A percentile compares a stretch with the other conserved stretches of the same genome.
Evolutionary conservation across 345 rosid genomes (phyloP).

Genomic region (Geranium brycei): DNA sequence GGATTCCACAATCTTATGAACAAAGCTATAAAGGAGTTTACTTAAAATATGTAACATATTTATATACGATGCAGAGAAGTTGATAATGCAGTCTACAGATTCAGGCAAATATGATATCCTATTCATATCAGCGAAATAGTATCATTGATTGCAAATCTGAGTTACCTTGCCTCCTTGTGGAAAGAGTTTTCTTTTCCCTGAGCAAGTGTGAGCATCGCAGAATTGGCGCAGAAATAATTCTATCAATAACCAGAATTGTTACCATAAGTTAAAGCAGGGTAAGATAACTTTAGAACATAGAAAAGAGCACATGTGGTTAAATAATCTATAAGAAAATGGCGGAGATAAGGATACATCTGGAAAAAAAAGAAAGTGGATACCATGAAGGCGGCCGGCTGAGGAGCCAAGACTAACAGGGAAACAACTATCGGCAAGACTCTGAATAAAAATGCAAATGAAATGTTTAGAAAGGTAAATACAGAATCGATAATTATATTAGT

Average conservation of each 20-base stretch:
- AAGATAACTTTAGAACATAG: too few relatives aligned
- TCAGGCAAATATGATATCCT: too few relatives aligned
- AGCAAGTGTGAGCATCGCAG: slow-evolving; percentile 87
- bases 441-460: slow-evolving; percentile 9
- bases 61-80: too few relatives aligned
- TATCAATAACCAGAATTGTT: slow-evolving; percentile 17
- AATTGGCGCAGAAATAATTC: slow-evolving; percentile 81
- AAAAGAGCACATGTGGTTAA: slow-evolving; percentile 1
- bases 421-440: slow-evolving; percentile 86
- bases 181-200: slow-evolving; percentile 43
- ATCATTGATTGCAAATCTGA: slow-evolving; percentile 1
- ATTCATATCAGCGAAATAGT: not conserved
- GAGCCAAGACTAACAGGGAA: slow-evolving; percentile 69
- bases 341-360: not conserved
- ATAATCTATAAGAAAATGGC: not conserved
- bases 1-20: too few relatives aligned
- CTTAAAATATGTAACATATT: too few relatives aligned
- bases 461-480: not conserved
- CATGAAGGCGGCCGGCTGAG: slow-evolving; percentile 76
- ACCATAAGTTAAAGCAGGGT: slow-evolving; percentile 2
- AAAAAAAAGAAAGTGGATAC: slow-evolving; percentile 23
- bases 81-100: too few relatives aligned
- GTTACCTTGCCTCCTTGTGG: slow-evolving; percentile 77
- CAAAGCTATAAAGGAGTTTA: too few relatives aligned
- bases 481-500: not conserved